These are phyloP conservation scores for Glycine tomentella DNA, from an alignment of 306 rosid genomes.

Conservation along the genomic window DNA sequence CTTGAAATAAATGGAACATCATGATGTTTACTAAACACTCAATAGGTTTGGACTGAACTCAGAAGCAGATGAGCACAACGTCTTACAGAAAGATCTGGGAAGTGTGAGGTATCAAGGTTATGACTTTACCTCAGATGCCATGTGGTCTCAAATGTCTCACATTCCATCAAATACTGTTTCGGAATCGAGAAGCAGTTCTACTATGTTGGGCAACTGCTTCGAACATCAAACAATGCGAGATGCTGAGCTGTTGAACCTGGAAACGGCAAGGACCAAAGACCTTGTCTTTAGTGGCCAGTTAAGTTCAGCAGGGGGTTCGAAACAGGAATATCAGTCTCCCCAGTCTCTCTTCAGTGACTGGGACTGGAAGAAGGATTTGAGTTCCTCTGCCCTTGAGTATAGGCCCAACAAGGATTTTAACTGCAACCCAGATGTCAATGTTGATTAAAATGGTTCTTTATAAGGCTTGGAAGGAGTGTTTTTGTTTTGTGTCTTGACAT, in stretches of 20 bases:
- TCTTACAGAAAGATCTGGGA: conserved; percentile 62
- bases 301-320: conserved; percentile 50
- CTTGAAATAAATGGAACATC: conserved; percentile 13
- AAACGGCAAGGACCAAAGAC: conserved; percentile 56
- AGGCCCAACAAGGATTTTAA: conserved; percentile 55
- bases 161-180: conserved; percentile 53
- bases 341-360: conserved; percentile 67
- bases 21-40: conserved; percentile 41
- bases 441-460: conserved; percentile 52
- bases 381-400: conserved; percentile 50
- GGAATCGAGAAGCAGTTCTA: conserved; percentile 54
- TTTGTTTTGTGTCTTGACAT: conserved; percentile 33
- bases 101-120: conserved; percentile 57
- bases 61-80: conserved; percentile 59
- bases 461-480: conserved; percentile 42
- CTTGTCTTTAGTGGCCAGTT: conserved; percentile 52
- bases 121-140: conserved; percentile 56
- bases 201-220: conserved; percentile 52
- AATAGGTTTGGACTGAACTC: conserved; percentile 56
- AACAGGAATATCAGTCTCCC: conserved; percentile 61
- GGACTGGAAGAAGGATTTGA: conserved; percentile 64
- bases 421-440: conserved; percentile 57
- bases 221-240: conserved; percentile 55
- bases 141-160: conserved; percentile 62
- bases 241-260: conserved; percentile 49